Evolutionary conservation across 2,329 filamentous ascomycete species (phyloP).

Genomic region (Falciphora oryzae): DNA sequence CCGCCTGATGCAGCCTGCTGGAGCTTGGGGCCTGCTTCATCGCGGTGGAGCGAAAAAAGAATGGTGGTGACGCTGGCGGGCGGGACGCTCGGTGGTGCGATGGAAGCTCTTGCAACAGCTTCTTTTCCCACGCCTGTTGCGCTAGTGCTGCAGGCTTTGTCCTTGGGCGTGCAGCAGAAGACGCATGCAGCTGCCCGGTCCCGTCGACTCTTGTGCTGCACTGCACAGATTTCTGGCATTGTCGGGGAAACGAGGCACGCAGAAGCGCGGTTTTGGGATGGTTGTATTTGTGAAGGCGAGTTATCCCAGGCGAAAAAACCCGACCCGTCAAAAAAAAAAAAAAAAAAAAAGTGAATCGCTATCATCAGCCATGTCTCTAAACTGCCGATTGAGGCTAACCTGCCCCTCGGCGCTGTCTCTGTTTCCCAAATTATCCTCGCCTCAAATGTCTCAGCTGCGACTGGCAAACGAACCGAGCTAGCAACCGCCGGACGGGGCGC

Average conservation of each 20-base stretch:
- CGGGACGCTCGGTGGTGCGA: background rate
- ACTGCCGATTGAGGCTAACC: background rate
- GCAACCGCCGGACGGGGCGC: background rate
- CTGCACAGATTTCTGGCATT: background rate
- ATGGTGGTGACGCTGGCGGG: no score
- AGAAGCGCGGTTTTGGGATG: background rate
- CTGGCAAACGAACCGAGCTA: background rate
- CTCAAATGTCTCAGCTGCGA: background rate
- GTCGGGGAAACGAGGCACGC: background rate
- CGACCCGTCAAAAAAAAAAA: background rate
- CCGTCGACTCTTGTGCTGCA: background rate
- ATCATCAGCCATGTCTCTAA: background rate
- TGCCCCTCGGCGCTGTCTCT: background rate
- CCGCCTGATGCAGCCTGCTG: background rate
- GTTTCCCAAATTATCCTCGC: background rate
- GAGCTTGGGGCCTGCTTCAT: background rate
- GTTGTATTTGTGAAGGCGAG: background rate
- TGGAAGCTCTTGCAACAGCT: background rate
- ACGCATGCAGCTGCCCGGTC: background rate
- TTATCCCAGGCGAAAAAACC: background rate
- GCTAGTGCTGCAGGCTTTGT: background rate
- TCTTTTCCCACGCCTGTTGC: no score
- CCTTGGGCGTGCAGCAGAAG: background rate
- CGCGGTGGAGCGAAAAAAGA: background rate
- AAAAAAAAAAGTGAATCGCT: background rate